A percentile compares a stretch with the other conserved stretches of the same genome.
Conservation (phyloP, 768 basidiomycete genomes). For the Lentinula aciculospora region DNA sequence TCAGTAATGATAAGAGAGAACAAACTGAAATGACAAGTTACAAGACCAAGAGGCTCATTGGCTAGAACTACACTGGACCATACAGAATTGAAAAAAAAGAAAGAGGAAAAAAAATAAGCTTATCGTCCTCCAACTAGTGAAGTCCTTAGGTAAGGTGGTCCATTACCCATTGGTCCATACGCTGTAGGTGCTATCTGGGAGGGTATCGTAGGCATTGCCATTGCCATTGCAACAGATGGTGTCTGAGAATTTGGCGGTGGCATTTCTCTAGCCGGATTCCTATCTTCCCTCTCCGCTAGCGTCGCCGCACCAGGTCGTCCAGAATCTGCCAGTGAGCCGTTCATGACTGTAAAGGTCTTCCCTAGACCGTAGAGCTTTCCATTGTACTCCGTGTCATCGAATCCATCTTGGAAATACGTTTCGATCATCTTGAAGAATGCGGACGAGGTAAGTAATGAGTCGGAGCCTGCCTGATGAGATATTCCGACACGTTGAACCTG, state of each 20-base stretch:
- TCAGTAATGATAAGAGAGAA: neutral
- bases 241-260: conserved; percentile 45
- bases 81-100: neutral
- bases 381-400: conserved; percentile 79
- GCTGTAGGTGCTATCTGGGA: conserved; percentile 44
- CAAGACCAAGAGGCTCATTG: conserved; percentile 12
- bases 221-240: conserved; percentile 42
- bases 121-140: conserved; percentile 49
- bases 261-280: conserved; percentile 41
- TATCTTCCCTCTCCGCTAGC: conserved; percentile 78
- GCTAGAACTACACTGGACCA: conserved; percentile 10
- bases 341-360: conserved; percentile 64
- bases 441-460: conserved; percentile 86
- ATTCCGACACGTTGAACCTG: conserved; percentile 86
- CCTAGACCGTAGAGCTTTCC: conserved; percentile 83
- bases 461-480: conserved; percentile 96
- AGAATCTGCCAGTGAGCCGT: conserved; percentile 55
- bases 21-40: neutral
- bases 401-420: conserved; percentile 83
- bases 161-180: conserved; percentile 59
- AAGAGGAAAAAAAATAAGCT: conserved; percentile 11
- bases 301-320: conserved; percentile 63
- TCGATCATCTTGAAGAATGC: conserved; percentile 97
- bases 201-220: conserved; percentile 39
- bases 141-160: conserved; percentile 56